Evolutionary conservation across 2,329 filamentous ascomycete species (phyloP).

Genomic region (Sporothrix dimorphospora): DNA sequence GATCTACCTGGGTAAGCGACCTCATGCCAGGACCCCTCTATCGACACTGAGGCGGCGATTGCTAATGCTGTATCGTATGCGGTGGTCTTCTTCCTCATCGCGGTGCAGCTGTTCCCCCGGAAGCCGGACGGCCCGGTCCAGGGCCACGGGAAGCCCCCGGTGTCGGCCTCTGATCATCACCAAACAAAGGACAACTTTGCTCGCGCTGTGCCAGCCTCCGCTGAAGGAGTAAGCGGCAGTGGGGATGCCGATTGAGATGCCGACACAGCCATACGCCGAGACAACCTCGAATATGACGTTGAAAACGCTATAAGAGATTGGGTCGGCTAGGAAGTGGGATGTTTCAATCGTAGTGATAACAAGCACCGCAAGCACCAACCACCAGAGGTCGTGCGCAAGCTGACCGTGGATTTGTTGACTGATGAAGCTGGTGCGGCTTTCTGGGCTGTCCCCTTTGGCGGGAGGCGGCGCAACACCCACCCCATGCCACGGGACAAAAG

Average conservation of each 20-base stretch:
- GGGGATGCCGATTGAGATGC: slow-evolving; percentile 59
- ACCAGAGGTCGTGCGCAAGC: slow-evolving; percentile 68
- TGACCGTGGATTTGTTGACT: slow-evolving; percentile 62
- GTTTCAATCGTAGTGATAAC: slow-evolving; percentile 63
- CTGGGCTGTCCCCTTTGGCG: slow-evolving; percentile 33
- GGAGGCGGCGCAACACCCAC: slow-evolving; percentile 44
- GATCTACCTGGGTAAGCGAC: not conserved
- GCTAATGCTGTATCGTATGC: slow-evolving; percentile 45
- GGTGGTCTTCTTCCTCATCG: slow-evolving; percentile 48
- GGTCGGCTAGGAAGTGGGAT: slow-evolving; percentile 55
- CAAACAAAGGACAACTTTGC: slow-evolving; percentile 60
- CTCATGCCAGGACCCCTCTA: not conserved
- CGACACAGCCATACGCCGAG: slow-evolving; percentile 62
- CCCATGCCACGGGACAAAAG: slow-evolving; percentile 48
- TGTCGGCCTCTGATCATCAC: slow-evolving; percentile 61
- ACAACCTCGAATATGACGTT: slow-evolving; percentile 62
- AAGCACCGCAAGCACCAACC: slow-evolving; percentile 62
- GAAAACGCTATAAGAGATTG: slow-evolving; percentile 59
- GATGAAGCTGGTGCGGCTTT: slow-evolving; percentile 54
- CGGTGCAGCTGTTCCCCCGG: slow-evolving; percentile 42
- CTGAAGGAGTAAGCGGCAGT: slow-evolving; percentile 57
- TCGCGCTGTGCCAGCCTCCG: slow-evolving; percentile 53
- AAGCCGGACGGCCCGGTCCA: slow-evolving; percentile 57
- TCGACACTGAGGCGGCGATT: slow-evolving; percentile 38
- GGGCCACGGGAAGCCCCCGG: slow-evolving; percentile 57